Evolutionary conservation across 331 rosid species (phyloP).

Genomic region (Saraca asoca): DNA sequence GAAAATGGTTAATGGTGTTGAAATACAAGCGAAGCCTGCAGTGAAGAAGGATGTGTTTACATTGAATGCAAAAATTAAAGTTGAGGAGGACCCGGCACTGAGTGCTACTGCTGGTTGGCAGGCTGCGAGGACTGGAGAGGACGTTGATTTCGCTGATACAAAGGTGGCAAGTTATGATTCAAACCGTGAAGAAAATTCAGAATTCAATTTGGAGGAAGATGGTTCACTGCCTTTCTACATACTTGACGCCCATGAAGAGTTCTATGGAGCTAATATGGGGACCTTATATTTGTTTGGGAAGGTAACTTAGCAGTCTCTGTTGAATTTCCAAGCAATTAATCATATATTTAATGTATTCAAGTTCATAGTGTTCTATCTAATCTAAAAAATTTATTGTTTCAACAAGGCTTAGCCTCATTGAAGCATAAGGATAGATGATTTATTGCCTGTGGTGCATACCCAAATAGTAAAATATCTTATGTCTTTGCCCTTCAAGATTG

Average conservation of each 20-base stretch:
- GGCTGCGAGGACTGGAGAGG: constrained; percentile 56
- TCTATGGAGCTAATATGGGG: constrained; percentile 70
- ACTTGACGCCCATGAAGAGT: constrained; percentile 87
- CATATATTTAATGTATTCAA: not conserved
- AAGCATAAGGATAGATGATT: not conserved
- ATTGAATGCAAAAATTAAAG: constrained; percentile 55
- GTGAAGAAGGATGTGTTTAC: constrained; percentile 27
- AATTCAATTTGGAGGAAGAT: constrained; percentile 60
- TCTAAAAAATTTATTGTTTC: not conserved
- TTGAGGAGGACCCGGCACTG: constrained; percentile 53
- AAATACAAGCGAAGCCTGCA: constrained; percentile 40
- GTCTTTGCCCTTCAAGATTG: not conserved
- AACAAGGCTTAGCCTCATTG: not conserved
- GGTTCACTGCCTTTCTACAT: constrained; percentile 76
- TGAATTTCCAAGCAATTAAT: not conserved
- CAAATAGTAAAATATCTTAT: not conserved
- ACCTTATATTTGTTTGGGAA: constrained; percentile 86
- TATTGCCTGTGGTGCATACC: not conserved
- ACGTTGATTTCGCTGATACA: constrained; percentile 28
- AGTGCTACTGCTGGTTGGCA: constrained; percentile 81
- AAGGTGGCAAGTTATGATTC: constrained; percentile 38
- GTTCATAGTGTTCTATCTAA: not conserved
- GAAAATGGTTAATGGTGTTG: constrained; percentile 38
- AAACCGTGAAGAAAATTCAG: constrained; percentile 41
- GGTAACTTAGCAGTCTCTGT: constrained; percentile 49